phyloP scores from a whole-genome alignment of 192 early-diverging fungal genomes.

The Umbelopsis sp. region DNA sequence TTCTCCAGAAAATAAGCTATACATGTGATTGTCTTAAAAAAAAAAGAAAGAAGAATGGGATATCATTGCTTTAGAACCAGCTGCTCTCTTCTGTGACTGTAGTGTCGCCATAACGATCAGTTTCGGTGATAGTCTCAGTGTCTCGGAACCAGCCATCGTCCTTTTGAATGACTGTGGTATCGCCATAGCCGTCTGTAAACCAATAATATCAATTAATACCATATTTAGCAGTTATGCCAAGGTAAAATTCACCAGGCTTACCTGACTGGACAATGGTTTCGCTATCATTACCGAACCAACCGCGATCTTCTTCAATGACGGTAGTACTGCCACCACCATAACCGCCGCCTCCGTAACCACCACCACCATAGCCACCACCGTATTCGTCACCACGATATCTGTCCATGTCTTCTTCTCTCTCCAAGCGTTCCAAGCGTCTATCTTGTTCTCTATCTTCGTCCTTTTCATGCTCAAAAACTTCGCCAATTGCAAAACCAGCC shows the following conservation, averaged over 20 bases:
- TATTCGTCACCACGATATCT: not conserved
- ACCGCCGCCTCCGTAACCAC: conserved; percentile 22
- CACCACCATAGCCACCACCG: conserved; percentile 21
- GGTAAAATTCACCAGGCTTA: conserved; percentile 2
- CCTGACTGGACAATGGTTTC: conserved; percentile 30
- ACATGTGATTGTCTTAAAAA: not conserved
- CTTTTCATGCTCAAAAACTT: conserved; percentile 36
- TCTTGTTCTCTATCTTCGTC: conserved; percentile 26
- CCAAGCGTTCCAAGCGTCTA: conserved; percentile 33
- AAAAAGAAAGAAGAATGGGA: not conserved
- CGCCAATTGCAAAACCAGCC: conserved; percentile 37
- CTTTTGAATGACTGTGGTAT: conserved; percentile 25
- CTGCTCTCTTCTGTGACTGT: conserved; percentile 2
- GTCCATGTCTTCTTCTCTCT: conserved; percentile 13
- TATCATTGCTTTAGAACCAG: conserved; percentile 15
- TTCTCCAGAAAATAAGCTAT: not conserved
- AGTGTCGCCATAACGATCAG: conserved; percentile 33
- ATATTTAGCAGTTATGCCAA: not conserved
- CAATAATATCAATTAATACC: not conserved
- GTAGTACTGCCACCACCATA: conserved; percentile 31
- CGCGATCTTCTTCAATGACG: conserved; percentile 34
- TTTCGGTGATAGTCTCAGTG: conserved; percentile 31
- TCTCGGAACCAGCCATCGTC: conserved; percentile 40
- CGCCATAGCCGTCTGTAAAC: conserved; percentile 35
- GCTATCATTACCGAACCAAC: conserved; percentile 33